Conservation (phyloP, 805 yeast species). For the Yamadazyma paraphyllophila region DNA sequence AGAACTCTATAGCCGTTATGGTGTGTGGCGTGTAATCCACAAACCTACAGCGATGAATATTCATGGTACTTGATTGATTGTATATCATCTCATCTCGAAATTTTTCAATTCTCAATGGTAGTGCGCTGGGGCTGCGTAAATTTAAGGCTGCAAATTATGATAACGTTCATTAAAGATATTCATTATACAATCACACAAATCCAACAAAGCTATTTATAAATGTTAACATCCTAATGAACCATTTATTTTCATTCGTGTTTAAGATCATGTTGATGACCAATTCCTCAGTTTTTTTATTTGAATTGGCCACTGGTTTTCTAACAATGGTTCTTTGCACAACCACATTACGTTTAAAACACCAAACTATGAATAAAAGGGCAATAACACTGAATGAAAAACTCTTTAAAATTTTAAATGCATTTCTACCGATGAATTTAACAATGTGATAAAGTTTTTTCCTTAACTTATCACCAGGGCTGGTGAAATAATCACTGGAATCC, state of each 20-base stretch:
- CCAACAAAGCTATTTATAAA: conserved; percentile 42
- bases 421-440: conserved; percentile 27
- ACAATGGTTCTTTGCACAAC: conserved; percentile 38
- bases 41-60: conserved; percentile 87
- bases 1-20: conserved; percentile 78
- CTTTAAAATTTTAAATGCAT: conserved; percentile 27
- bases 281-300: conserved; percentile 31
- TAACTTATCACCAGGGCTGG: conserved; percentile 19
- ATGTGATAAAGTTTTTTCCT: conserved; percentile 22
- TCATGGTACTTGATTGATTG: conserved; percentile 39
- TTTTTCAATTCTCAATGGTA: conserved; percentile 8
- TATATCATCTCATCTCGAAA: conserved; percentile 15
- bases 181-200: conserved; percentile 24
- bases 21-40: conserved; percentile 85
- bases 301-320: conserved; percentile 22
- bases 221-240: conserved; percentile 39
- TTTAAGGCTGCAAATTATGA: conserved; percentile 1
- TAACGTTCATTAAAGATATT: background rate
- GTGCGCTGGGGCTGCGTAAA: background rate
- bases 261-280: conserved; percentile 42
- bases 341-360: conserved; percentile 43
- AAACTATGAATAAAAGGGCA: conserved; percentile 37
- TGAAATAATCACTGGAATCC: conserved; percentile 16
- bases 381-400: conserved; percentile 35
- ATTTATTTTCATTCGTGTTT: conserved; percentile 42